Evolutionary conservation across 2,329 filamentous ascomycete species (phyloP), one percentile per base, ranked within the genome.

Genomic region (Cladosporium sphaerospermum): DNA sequence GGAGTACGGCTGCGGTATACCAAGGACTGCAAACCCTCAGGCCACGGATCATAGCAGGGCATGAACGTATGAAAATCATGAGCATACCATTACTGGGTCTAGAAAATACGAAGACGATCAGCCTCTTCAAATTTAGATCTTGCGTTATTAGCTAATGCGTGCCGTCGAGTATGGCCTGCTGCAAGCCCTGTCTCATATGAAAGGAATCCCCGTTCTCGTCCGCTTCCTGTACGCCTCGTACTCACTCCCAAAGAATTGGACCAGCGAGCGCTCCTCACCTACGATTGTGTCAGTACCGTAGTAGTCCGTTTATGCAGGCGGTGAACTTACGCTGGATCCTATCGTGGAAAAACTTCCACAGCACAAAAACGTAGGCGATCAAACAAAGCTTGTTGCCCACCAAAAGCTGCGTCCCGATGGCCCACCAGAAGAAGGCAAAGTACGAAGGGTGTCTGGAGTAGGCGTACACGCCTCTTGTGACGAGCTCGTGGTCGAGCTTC

Each of bases 391-490:
- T 72, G 71, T 99, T 99, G 14, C 92, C 92, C 58, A 96, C 77
- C 52, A 95, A 82, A 41, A 97, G 66, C 75, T 99, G 93, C 10
- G 91, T 96, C 4, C 93, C 93, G n/a, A 97, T 66, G 0, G 88
- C 89, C 92, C 92, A 99, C 84, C 90, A 97, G 71, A 96, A 99
- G 75, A 96, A 99, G 3, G 92, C 93, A 74, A 97, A 96, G 72
- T 99, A 99, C 55, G 86, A 87, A 10, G 93, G 93, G 70, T 99
- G 93, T 19, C 93, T 77, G 49, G 95, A 74, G 42, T 79, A 69
- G 7, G 75, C 74, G 69, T 97, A 99, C 33, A 97, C 74, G 0
- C 93, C 93, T 28, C 75, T 76, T 0, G 86, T 95, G 2, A 99
- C 88, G n/a, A 99, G 78, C 44, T 77, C 76, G 69, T 99, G 93